A percentile compares a stretch with the other conserved stretches of the same genome.
Conservation (phyloP, 305 asterid species). For the Euphrasia arctica region DNA sequence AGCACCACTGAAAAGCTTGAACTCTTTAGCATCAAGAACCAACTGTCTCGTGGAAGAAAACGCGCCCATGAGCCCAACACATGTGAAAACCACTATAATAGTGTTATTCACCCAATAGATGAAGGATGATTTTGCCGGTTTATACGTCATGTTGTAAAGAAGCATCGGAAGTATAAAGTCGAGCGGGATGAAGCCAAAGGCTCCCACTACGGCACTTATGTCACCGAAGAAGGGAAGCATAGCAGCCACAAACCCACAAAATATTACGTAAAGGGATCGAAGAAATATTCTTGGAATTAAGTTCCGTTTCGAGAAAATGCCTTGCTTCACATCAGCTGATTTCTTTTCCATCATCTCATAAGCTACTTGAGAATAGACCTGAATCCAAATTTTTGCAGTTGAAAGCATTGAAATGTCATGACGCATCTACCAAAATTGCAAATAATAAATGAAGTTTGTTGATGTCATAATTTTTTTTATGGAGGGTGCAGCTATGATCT, state of each 20-base stretch:
- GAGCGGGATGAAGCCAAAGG: conserved; percentile 88
- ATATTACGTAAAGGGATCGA: conserved; percentile 53
- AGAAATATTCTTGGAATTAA: conserved; percentile 77
- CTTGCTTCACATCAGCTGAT: conserved; percentile 74
- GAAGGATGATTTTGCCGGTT: conserved; percentile 52
- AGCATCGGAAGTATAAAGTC: conserved; percentile 94
- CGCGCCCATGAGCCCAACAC: conserved; percentile 75
- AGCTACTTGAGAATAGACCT: conserved; percentile 95
- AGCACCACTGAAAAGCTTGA: conserved; percentile 73
- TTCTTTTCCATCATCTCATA: conserved; percentile 88
- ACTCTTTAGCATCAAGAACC: conserved; percentile 63
- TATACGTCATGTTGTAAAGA: conserved; percentile 75
- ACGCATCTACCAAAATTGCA: background rate
- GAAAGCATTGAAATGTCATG: background rate
- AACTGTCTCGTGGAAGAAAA: conserved; percentile 74
- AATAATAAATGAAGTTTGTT: background rate
- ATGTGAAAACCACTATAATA: conserved; percentile 63
- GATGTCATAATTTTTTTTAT: background rate
- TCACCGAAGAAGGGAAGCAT: conserved; percentile 97
- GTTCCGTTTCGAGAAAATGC: conserved; percentile 71
- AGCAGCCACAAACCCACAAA: conserved; percentile 81
- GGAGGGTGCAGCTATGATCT: conserved; percentile 21
- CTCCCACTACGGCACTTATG: conserved; percentile 79
- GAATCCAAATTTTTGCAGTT: conserved; percentile 5
- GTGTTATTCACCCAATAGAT: conserved; percentile 58